Evolutionary conservation across 169 alveolate species (phyloP), one percentile per base, ranked within the genome.

Genomic region (Plasmodium reichenowi): DNA sequence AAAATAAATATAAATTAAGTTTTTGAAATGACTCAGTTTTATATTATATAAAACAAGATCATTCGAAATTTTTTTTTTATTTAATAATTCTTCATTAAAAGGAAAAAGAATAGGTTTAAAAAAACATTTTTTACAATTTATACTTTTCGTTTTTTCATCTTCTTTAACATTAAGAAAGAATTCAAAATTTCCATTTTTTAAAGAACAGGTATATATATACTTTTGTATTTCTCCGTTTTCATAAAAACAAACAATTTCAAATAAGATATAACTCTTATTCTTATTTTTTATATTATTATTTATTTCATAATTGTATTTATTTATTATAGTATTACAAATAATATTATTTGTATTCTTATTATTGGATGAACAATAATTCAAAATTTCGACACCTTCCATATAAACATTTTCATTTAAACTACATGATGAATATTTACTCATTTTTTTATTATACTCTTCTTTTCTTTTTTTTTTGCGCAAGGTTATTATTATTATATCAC

Each of bases 51-150:
- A 43, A 9, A 60, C 32, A 43, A 83, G 22, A 13, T 48, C 24
- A 52, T 83, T 83, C 4, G 8, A 43, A 29, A 45, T 68, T 58
- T 68, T 45, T 47, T 58, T 70, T 54, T 43, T 83, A 13, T 83
- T 83, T 45, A 83, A 45, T n/a, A 68, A 62, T 83, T 83, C 74
- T 17, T 83, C 91, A 47, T 83, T 83, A 83, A 83, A 83, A 17
- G 91, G 85, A 70, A 83, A 83, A 20, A 83, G 85, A 3, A 71
- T 5, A 20, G 91, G 91, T 17, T 26, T 58, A 32, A 83, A 83
- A 48, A 67, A 83, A 32, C 13, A 62, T 63, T 68, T 83, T 54
- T 43, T 67, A 62, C 59, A 56, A 7, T 56, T 47, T 32, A 15
- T 59, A 3, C 54, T 50, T 20, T 48, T 70, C 8, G 54, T 58